Conservation (phyloP, 805 yeast genomes). For the Tetrapisispora arboricola region DNA sequence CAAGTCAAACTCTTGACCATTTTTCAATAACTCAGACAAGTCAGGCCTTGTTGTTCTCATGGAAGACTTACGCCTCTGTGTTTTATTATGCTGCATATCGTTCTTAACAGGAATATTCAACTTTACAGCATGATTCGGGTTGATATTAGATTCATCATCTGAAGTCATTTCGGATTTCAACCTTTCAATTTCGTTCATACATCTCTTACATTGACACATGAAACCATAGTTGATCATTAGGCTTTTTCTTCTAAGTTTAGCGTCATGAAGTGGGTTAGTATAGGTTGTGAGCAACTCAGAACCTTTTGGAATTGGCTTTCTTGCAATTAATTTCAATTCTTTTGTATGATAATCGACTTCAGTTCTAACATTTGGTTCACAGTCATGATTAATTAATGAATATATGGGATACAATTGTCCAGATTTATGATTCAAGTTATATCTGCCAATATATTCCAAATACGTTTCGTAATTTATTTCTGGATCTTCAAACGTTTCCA, state of each 20-base stretch:
- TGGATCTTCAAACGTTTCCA: constrained; percentile 35
- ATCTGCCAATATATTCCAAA: constrained; percentile 55
- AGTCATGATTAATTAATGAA: constrained; percentile 67
- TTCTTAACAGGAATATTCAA: not conserved
- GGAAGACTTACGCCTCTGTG: constrained; percentile 24
- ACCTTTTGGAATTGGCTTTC: constrained; percentile 44
- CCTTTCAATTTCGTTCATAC: constrained; percentile 41
- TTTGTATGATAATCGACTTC: constrained; percentile 33
- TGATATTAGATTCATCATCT: not conserved
- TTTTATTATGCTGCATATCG: not conserved
- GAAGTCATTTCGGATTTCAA: not conserved
- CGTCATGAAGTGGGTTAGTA: constrained; percentile 54
- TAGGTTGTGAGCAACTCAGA: constrained; percentile 65
- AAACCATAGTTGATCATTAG: constrained; percentile 75
- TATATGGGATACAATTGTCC: constrained; percentile 51
- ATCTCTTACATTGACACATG: constrained; percentile 54
- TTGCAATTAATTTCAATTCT: constrained; percentile 53
- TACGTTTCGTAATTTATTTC: constrained; percentile 42
- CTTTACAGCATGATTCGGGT: not conserved
- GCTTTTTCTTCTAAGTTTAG: constrained; percentile 52
- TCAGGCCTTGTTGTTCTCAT: constrained; percentile 29
- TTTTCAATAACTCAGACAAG: constrained; percentile 39
- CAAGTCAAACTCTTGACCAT: constrained; percentile 39
- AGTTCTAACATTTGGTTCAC: constrained; percentile 60
- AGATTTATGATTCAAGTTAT: constrained; percentile 63